phyloP scores from a whole-genome alignment of 192 early-diverging fungal genomes.

The Endogone sp. region DNA sequence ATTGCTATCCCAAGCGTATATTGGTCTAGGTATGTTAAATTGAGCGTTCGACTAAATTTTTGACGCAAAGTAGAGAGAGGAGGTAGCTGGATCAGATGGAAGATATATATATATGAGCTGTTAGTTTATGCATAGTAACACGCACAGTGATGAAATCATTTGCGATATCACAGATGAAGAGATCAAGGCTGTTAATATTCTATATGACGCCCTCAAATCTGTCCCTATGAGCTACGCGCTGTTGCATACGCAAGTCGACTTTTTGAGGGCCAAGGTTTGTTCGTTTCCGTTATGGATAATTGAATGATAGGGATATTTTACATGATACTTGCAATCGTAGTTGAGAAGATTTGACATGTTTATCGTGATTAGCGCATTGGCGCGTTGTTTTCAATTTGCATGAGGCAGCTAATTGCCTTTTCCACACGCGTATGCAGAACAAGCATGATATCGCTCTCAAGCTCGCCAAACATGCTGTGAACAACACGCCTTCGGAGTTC shows the following conservation, averaged over 20 bases:
- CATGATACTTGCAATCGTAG: too few species aligned
- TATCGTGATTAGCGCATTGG: not conserved
- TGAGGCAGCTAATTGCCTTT: not conserved
- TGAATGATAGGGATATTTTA: not conserved
- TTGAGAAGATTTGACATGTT: too few species aligned
- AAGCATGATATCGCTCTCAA: slow-evolving; percentile 74
- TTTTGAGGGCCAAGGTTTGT: slow-evolving; percentile 71
- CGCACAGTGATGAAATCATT: too few species aligned
- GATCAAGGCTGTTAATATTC: slow-evolving; percentile 84
- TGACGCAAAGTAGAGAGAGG: too few species aligned
- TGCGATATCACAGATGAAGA: slow-evolving; percentile 76
- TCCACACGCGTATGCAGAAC: slow-evolving; percentile 37
- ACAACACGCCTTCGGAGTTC: slow-evolving; percentile 93
- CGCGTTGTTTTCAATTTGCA: too few species aligned
- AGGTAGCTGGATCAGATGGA: too few species aligned
- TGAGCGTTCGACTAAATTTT: too few species aligned
- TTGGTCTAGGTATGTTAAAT: slow-evolving; percentile 35
- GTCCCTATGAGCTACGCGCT: slow-evolving; percentile 80
- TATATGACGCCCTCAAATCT: slow-evolving; percentile 80
- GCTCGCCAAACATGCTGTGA: slow-evolving; percentile 90
- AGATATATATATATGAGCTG: too few species aligned
- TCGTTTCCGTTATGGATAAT: not conserved
- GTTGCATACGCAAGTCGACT: slow-evolving; percentile 88
- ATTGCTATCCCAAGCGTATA: slow-evolving; percentile 76
- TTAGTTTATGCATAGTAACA: too few species aligned